Percentiles rank a stretch among this genome's conserved stretches.
These are phyloP conservation scores for Diaporthe citrichinensis DNA, from an alignment of 2,329 filamentous ascomycete species.

Conservation along the genomic window DNA sequence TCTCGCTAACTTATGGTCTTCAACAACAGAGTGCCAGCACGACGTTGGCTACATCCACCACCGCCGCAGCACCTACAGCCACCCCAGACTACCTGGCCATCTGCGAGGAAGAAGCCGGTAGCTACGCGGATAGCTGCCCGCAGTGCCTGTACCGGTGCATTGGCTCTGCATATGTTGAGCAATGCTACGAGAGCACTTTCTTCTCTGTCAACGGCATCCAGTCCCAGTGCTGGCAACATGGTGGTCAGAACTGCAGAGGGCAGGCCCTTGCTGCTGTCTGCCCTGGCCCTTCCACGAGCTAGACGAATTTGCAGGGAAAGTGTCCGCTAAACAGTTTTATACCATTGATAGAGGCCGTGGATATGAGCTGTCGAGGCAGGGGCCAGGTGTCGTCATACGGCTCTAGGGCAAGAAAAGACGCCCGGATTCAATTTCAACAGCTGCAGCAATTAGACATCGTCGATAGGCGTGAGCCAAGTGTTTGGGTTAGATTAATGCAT, in stretches of 20 bases:
- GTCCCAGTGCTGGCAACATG: constrained; percentile 31
- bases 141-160: constrained; percentile 36
- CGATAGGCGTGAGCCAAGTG: rapidly evolving
- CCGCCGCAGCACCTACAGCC: constrained; percentile 19
- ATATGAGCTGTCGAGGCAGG: background rate
- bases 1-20: background rate
- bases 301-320: background rate
- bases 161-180: background rate
- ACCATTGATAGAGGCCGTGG: background rate
- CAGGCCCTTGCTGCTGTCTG: constrained; percentile 36
- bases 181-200: constrained; percentile 39
- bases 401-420: background rate
- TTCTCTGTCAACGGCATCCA: constrained; percentile 31
- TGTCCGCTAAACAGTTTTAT: background rate
- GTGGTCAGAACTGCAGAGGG: constrained; percentile 22
- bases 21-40: background rate
- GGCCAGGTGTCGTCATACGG: background rate
- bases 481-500: background rate
- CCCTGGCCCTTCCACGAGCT: background rate
- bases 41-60: constrained; percentile 6
- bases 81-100: constrained; percentile 37
- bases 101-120: constrained; percentile 32
- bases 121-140: constrained; percentile 34
- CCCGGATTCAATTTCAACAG: too few relatives aligned
- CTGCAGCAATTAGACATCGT: background rate